phyloP scores from a whole-genome alignment of 495 filamentous ascomycete genomes.

The Rhypophila decipiens region DNA sequence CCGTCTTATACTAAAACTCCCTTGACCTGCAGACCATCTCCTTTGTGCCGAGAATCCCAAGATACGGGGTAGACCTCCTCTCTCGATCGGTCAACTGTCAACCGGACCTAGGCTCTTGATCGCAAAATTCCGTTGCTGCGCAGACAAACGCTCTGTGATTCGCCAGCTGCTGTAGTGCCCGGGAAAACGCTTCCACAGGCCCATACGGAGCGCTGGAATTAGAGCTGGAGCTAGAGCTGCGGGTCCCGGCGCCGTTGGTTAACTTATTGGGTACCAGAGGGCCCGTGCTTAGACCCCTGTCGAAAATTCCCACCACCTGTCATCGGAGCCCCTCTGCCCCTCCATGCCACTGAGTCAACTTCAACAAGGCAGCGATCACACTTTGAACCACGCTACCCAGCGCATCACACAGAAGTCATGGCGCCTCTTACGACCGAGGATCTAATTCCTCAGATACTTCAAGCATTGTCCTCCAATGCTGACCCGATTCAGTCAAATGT shows the following conservation, averaged over 20 bases:
- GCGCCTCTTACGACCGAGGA: slow-evolving; percentile 29
- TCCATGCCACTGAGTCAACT: neutral
- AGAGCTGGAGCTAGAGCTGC: too few species aligned
- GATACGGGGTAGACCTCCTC: too few species aligned
- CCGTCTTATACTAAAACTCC: slow-evolving; percentile 1
- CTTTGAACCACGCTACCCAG: neutral
- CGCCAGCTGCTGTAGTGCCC: neutral
- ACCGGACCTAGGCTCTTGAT: too few species aligned
- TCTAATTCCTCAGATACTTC: slow-evolving; percentile 58
- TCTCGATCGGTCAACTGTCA: too few species aligned
- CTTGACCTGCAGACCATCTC: slow-evolving; percentile 8
- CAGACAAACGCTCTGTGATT: neutral
- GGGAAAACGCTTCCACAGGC: neutral
- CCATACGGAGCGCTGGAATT: too few species aligned
- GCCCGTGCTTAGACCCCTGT: neutral
- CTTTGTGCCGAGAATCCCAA: neutral
- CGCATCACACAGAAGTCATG: too few species aligned
- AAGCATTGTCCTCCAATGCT: slow-evolving; percentile 57
- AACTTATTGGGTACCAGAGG: too few species aligned
- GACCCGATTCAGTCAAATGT: slow-evolving; percentile 65
- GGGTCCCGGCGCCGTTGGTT: too few species aligned
- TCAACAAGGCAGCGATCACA: neutral
- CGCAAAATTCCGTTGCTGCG: too few species aligned
- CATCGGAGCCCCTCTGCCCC: neutral
- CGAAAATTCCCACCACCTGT: neutral